phyloP scores from a whole-genome alignment of 2,329 filamentous ascomycete genomes.

The Xylaria sp. region DNA sequence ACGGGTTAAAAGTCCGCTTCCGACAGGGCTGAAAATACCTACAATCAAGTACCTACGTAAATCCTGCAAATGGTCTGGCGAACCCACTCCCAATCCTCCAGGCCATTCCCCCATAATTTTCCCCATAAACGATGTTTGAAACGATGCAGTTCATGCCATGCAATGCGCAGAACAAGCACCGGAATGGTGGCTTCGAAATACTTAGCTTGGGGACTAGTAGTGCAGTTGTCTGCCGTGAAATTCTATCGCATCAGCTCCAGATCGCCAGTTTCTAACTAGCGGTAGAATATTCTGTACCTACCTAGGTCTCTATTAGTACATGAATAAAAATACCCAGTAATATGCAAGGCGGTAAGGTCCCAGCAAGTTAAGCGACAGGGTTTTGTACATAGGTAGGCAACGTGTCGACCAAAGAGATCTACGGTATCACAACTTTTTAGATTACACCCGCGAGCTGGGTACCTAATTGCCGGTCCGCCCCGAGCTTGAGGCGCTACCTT shows the following conservation, averaged over 20 bases:
- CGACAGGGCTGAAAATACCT: conserved; percentile 41
- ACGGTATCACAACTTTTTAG: conserved; percentile 18
- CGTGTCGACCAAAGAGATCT: conserved; percentile 24
- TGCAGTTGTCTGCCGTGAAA: neutral
- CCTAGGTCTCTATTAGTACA: neutral
- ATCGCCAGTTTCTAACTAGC: neutral
- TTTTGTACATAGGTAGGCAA: conserved; percentile 17
- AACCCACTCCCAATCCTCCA: conserved; percentile 31
- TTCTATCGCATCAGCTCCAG: neutral
- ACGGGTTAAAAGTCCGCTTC: conserved; percentile 32
- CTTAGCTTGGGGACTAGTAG: conserved; percentile 1
- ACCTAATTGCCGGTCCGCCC: conserved; percentile 19
- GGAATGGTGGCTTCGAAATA: conserved; percentile 15
- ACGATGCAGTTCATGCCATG: conserved; percentile 28
- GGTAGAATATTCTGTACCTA: neutral
- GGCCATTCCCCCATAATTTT: conserved; percentile 27
- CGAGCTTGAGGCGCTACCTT: conserved; percentile 7
- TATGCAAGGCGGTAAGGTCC: conserved; percentile 22
- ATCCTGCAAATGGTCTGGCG: conserved; percentile 5
- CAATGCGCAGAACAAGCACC: conserved; percentile 17
- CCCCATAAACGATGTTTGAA: conserved; percentile 29
- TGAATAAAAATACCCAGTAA: neutral
- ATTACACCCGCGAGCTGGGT: conserved; percentile 7
- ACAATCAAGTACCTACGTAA: conserved; percentile 21
- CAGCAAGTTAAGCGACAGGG: conserved; percentile 19